Base-by-base conservation (phyloP, 2,329 filamentous ascomycete species). In the Sordariomycetes sp. region DNA sequence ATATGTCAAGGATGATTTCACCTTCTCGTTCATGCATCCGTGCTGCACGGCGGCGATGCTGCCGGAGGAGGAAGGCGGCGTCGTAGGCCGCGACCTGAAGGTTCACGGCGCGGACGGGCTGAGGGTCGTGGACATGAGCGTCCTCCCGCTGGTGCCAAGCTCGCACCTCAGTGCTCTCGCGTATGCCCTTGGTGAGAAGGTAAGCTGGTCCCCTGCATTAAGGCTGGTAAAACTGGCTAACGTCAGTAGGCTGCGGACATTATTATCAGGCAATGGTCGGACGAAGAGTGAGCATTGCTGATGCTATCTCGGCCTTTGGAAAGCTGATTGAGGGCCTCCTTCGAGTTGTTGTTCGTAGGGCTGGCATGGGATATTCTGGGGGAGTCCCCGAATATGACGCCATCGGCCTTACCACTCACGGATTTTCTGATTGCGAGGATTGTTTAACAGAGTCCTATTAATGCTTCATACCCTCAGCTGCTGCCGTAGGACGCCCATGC, bases 161-260 rank as follows among this genome's bases (percentile, higher is more conserved):
- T 55, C 64, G 75, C 78, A 22, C 75, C 80, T 61, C 28, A 60
- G 54, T 61, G 79, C 79, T 71, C 75, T 77, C 8, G 79, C 77
- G 5, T 82, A 80, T 64, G 78, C 75, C 3, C 79, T 81, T 61
- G 79, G 75, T 0, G 79, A 81, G 66, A 78, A 78, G 62, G 65
- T 63, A 51, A 59, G 61, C 5, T 20, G n/a, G n/a, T 22, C 6
- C 16, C n/a, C 10, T 55, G 3, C 34, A 18, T 11, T 43, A 12
- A 35, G 4, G 10, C 20, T 54, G 32, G 32, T 5, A 5, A 54
- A 34, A 18, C n/a, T 43, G 37, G 3, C 37, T 43, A 43, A 43
- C 37, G 12, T 14, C 5, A 11, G n/a, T 25, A 55, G 54, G 54
- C 54, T 10, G 34, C 54, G 10, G 34, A 40, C 25, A 55, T 55